phyloP scores from a whole-genome alignment of 225 moss, liverwort and hornwort species.

The Polytrichum commune region DNA sequence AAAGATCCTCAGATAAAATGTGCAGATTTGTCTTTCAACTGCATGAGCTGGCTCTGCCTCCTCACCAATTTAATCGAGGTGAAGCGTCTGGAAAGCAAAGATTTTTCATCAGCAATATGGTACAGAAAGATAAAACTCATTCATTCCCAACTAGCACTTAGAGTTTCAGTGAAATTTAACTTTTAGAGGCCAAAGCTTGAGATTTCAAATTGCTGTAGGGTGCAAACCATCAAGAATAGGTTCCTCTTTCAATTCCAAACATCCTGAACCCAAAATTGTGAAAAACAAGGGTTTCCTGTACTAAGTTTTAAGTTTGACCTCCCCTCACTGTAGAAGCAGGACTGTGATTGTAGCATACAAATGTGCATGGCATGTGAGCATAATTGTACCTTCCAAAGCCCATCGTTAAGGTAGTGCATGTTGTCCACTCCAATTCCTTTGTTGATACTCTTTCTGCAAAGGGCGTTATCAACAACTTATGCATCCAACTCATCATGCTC shows the following conservation, averaged over 20 bases:
- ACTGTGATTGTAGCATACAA: background rate
- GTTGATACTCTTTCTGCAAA: conserved; percentile 74
- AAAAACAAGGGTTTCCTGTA: background rate
- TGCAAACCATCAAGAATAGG: background rate
- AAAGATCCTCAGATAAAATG: conserved; percentile 1
- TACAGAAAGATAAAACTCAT: background rate
- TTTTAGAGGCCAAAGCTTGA: too few relatives aligned
- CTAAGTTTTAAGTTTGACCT: background rate
- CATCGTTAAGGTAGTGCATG: conserved; percentile 97
- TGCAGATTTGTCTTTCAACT: conserved; percentile 10
- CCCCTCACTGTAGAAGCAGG: too few relatives aligned
- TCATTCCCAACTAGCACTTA: too few relatives aligned
- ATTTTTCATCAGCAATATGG: background rate
- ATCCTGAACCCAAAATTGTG: background rate
- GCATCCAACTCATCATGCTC: too few relatives aligned
- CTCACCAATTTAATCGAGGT: conserved; percentile 57
- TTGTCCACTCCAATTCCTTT: conserved; percentile 99
- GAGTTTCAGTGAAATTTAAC: background rate
- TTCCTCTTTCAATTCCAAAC: background rate
- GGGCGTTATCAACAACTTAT: too few relatives aligned
- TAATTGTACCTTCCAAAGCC: conserved; percentile 80
- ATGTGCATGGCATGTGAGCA: background rate
- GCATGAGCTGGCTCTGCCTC: background rate
- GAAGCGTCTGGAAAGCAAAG: conserved; percentile 51
- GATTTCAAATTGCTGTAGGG: too few relatives aligned